Evolutionary conservation across 1,284 basidiomycete genomes (phyloP), one percentile per base, ranked within the genome.

Genomic region (Moesziomyces antarcticus): DNA sequence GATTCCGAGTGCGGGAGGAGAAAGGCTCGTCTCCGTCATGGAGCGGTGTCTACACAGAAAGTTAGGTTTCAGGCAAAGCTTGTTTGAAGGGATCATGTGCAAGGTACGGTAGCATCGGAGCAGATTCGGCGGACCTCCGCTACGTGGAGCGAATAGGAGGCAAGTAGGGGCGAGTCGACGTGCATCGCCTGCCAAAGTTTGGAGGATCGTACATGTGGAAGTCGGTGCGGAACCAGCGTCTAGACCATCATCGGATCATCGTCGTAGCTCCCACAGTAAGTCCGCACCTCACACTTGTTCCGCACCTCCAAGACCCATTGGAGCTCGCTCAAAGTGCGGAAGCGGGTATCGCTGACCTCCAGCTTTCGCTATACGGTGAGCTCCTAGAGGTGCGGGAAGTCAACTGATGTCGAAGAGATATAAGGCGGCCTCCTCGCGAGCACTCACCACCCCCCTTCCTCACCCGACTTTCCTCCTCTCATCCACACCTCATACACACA

Each of bases 391-490:
- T 40, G 37, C 37, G 37, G 37, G 16, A 40, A 40, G 37, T 7
- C 1, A 6, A 8, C 16, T 3, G 37, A 40, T 7, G n/a, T 27
- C 7, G n/a, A 56, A 48, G 21, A 22, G 37, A 56, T 56, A 56
- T 56, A 56, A 56, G 44, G 33, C 37, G 22, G 18, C 21, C 33
- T 21, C 42, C 21, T 11, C 8, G 33, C 43, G 37, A 33, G 44
- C 33, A 22, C 3, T 18, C 43, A 21, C 22, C 5, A 18, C 9
- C 45, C 25, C 37, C 13, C 16, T 37, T 13, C 53, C 45, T 20
- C 54, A 56, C 20, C 54, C 54, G 46, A 48, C 53, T 18, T 18
- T 14, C 45, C 45, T 7, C 40, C 11, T 16, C 22, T 25, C 45
- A 24, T 24, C 16, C 45, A 50, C 48, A 30, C 21, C 35, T 35